Percentiles rank a stretch among this genome's conserved stretches.
phyloP scores from a whole-genome alignment of 1,284 basidiomycete species.

The Mycena sp. region DNA sequence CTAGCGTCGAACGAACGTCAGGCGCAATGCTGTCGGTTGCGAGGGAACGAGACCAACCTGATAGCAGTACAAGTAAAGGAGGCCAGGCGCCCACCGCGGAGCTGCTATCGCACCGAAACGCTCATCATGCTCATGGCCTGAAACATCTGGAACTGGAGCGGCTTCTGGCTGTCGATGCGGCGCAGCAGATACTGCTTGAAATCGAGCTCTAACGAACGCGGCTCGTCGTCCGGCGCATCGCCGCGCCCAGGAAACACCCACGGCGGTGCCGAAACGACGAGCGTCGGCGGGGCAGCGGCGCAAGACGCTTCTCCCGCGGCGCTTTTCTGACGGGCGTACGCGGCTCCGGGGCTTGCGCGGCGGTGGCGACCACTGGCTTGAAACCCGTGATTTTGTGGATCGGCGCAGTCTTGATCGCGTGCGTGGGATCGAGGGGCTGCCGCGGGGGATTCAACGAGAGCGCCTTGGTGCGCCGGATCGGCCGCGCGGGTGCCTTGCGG shows the following conservation, averaged over 20 bases:
- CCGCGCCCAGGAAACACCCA: conserved; percentile 45
- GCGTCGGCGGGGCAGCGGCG: conserved; percentile 32
- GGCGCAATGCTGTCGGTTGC: background rate
- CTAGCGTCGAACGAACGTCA: background rate
- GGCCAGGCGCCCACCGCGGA: background rate
- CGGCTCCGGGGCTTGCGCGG: conserved; percentile 7
- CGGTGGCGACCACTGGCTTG: conserved; percentile 12
- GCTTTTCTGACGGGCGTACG: background rate
- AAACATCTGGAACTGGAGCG: conserved; percentile 20
- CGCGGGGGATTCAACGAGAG: conserved; percentile 7
- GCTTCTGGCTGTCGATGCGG: conserved; percentile 46
- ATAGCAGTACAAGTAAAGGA: conserved; percentile 2
- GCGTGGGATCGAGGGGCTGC: conserved; percentile 8
- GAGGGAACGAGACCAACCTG: background rate
- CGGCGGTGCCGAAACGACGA: conserved; percentile 45
- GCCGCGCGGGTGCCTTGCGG: background rate
- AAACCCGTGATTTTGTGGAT: conserved; percentile 27
- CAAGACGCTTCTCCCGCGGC: conserved; percentile 14
- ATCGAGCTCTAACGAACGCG: conserved; percentile 39
- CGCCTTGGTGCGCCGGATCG: background rate
- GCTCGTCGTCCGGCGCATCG: conserved; percentile 40
- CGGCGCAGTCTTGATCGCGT: conserved; percentile 19
- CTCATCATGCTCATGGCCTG: conserved; percentile 25
- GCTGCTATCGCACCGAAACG: conserved; percentile 21
- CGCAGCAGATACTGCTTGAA: conserved; percentile 46